These are phyloP conservation scores for Solanum neorickii DNA, from an alignment of 257 asterid species.

Conservation along the genomic window DNA sequence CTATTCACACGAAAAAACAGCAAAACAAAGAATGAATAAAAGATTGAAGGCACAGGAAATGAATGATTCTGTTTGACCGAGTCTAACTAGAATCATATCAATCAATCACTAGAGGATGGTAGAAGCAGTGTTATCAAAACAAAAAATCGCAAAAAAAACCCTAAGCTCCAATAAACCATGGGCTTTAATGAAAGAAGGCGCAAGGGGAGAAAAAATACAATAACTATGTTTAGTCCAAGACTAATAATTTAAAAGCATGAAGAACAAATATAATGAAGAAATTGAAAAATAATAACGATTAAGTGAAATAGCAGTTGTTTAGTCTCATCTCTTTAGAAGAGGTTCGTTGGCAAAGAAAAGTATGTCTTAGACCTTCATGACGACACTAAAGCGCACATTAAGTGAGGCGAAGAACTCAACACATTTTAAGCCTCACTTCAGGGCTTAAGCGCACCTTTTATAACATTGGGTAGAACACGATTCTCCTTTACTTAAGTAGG, in stretches of 20 bases:
- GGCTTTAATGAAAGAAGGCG: not conserved
- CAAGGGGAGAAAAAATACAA: not conserved
- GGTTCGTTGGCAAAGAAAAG: not conserved
- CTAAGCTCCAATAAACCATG: not conserved
- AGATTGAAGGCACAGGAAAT: not conserved
- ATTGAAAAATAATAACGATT: not conserved
- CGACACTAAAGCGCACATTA: not conserved
- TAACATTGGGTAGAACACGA: not conserved
- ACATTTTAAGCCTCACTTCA: not conserved
- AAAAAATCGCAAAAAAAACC: not conserved
- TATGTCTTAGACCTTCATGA: not conserved
- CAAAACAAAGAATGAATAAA: not conserved
- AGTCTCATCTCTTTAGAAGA: not conserved
- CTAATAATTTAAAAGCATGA: not conserved
- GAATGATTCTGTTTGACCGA: not conserved
- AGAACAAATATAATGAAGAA: not conserved
- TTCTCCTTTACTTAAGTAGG: not conserved
- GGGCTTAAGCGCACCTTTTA: not conserved
- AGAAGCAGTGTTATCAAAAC: not conserved
- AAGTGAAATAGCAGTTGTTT: not conserved
- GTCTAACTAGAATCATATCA: not conserved
- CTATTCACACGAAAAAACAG: not conserved
- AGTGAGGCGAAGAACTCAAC: not conserved
- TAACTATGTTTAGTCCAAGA: not conserved
- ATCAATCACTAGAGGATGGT: not conserved